phyloP scores from a whole-genome alignment of 2,329 filamentous ascomycete genomes.

The Venturia pyrina region DNA sequence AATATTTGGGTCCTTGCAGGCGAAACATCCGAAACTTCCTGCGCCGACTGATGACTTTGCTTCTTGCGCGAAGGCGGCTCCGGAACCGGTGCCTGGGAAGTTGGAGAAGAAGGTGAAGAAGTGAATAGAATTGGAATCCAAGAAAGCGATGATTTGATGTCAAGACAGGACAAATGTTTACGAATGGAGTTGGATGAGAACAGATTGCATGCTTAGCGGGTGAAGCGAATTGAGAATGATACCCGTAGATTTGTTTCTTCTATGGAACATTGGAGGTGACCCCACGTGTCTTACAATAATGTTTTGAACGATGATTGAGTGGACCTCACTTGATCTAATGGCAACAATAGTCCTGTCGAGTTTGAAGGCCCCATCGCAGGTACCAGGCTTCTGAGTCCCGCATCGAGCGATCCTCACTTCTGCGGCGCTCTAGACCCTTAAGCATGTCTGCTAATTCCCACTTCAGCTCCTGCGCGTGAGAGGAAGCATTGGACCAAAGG shows the following conservation, averaged over 20 bases:
- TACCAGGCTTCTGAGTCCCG: no score
- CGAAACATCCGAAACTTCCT: constrained; percentile 1
- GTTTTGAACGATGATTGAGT: no score
- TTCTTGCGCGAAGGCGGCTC: not conserved
- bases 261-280: no score
- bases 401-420: no score
- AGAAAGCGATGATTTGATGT: not conserved
- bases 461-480: no score
- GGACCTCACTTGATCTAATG: no score
- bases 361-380: no score
- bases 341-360: no score
- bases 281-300: no score
- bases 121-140: not conserved
- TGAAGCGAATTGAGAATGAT: not conserved
- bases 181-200: not conserved
- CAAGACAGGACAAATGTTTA: not conserved
- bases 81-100: not conserved
- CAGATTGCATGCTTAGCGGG: not conserved
- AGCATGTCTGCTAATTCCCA: no score
- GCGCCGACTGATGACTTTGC: not conserved
- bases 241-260: not conserved
- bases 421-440: no score
- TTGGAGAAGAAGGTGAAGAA: constrained; percentile 5
- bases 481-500: no score
- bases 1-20: not conserved